Percentiles rank a stretch among this genome's conserved stretches.
These are phyloP conservation scores for Penicillium sp. DNA, from an alignment of 2,329 filamentous ascomycete species.

Conservation along the genomic window DNA sequence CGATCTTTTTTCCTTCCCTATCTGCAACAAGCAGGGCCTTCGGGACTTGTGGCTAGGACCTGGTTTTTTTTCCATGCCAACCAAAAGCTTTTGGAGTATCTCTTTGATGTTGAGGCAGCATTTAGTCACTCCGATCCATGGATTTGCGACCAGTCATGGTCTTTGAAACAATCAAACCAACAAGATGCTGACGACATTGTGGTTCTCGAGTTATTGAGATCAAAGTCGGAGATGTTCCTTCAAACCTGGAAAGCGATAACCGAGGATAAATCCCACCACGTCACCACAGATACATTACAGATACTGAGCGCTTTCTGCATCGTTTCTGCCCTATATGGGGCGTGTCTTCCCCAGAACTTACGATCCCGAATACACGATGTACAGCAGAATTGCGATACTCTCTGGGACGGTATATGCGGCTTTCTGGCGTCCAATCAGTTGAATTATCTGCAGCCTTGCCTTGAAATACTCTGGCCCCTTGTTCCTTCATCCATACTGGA, in stretches of 20 bases:
- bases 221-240: conserved; percentile 46
- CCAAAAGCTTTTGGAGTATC: conserved; percentile 47
- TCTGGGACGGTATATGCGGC: conserved; percentile 39
- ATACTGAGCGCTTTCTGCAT: conserved; percentile 51
- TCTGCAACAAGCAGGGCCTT: conserved; percentile 24
- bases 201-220: conserved; percentile 47
- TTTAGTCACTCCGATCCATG: conserved; percentile 26
- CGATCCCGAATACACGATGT: conserved; percentile 32
- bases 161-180: conserved; percentile 26
- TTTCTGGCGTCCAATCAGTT: conserved; percentile 31
- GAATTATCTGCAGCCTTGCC: conserved; percentile 29
- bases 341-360: conserved; percentile 33
- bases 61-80: conserved; percentile 45
- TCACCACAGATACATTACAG: conserved; percentile 52
- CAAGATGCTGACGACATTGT: conserved; percentile 35
- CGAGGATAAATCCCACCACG: conserved; percentile 44
- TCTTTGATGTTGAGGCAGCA: conserved; percentile 42
- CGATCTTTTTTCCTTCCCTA: conserved; percentile 32
- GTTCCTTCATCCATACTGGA: conserved; percentile 28
- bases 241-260: conserved; percentile 46
- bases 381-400: conserved; percentile 24
- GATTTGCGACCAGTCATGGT: conserved; percentile 21
- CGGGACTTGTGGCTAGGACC: conserved; percentile 33
- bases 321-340: conserved; percentile 39
- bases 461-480: conserved; percentile 36